A percentile compares a stretch with the other conserved stretches of the same genome.
phyloP scores from a whole-genome alignment of 169 alveolate species.

The Eimeria sp. region DNA sequence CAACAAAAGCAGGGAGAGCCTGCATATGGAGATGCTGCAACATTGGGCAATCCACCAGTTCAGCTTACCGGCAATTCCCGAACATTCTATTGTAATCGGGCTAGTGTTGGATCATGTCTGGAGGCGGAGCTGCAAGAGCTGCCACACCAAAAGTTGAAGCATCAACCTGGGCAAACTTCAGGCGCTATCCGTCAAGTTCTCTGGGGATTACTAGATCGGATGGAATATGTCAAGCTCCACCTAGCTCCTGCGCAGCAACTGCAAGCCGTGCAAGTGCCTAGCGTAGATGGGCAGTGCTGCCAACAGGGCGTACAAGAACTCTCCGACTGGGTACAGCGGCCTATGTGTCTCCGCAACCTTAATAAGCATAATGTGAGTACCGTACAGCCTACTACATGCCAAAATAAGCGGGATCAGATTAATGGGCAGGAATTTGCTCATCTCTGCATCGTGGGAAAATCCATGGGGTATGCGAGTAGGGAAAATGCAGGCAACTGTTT shows the following conservation, averaged over 20 bases:
- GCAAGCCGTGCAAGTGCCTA: neutral
- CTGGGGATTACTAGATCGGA: neutral
- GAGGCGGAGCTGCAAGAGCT: neutral
- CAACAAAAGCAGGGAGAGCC: neutral
- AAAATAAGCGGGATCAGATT: neutral
- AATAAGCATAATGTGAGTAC: neutral
- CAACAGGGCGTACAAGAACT: neutral
- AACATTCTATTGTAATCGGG: no score
- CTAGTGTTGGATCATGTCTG: neutral
- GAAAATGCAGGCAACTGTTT: neutral
- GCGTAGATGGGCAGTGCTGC: neutral
- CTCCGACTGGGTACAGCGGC: neutral
- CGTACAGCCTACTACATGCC: neutral
- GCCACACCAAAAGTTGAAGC: neutral
- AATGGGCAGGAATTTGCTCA: neutral
- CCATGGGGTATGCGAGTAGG: neutral
- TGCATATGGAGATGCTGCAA: neutral
- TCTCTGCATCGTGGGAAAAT: constrained; percentile 22
- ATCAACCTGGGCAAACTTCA: neutral
- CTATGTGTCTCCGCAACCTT: neutral
- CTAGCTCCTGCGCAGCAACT: neutral
- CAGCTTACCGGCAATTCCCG: neutral
- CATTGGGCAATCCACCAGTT: no score
- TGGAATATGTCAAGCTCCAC: neutral
- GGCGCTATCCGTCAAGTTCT: neutral